Percentiles rank a stretch among this genome's conserved stretches.
Conservation (phyloP, 2,329 filamentous ascomycete genomes). For the Colletotrichum sp. region DNA sequence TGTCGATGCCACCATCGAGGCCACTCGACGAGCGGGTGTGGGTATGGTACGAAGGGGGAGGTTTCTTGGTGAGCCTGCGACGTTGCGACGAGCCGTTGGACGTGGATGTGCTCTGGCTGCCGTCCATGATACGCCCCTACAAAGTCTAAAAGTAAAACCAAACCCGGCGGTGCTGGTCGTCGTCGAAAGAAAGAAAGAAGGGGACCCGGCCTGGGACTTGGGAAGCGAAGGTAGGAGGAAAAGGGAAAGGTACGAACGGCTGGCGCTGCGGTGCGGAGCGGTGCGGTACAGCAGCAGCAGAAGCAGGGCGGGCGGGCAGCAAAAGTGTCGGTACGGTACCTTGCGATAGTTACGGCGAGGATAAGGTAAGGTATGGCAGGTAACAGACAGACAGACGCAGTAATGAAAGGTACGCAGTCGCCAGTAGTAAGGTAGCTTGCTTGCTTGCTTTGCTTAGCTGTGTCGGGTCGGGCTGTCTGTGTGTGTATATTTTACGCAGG, state of each 20-base stretch:
- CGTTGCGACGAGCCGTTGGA: constrained; percentile 56
- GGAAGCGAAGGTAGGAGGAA: neutral
- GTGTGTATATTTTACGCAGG: neutral
- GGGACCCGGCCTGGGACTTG: neutral
- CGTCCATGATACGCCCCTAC: constrained; percentile 49
- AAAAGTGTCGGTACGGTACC: neutral
- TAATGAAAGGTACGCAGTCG: neutral
- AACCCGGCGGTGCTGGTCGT: neutral
- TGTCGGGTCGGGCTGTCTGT: neutral
- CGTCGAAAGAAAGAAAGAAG: constrained; percentile 14
- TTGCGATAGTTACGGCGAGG: neutral
- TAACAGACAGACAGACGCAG: neutral
- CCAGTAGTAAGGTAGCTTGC: neutral
- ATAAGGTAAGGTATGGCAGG: neutral
- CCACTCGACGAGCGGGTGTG: constrained; percentile 50
- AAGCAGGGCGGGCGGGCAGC: neutral
- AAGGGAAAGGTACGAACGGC: neutral
- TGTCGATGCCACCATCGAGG: constrained; percentile 60
- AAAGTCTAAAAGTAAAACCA: constrained; percentile 19
- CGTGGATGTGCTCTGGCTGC: constrained; percentile 39
- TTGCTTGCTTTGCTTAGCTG: neutral
- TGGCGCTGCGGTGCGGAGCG: neutral
- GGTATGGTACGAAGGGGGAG: constrained; percentile 51
- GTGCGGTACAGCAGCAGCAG: neutral
- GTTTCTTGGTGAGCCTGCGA: constrained; percentile 69